A percentile compares a stretch with the other conserved stretches of the same genome.
Conservation (phyloP, 768 basidiomycete species). For the Hemileccinum rubropunctum region DNA sequence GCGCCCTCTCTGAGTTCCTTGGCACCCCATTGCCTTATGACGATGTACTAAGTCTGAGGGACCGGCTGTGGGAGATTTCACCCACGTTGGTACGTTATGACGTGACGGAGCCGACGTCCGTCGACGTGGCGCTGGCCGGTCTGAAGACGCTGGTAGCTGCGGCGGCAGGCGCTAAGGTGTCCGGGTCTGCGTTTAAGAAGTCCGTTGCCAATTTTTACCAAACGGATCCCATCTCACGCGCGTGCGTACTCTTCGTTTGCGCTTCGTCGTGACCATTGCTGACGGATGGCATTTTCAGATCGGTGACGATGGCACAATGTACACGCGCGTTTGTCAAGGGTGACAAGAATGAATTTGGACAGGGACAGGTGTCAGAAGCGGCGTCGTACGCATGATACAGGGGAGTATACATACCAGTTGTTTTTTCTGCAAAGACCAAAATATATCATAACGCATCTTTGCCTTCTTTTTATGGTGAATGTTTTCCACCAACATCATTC, state of each 20-base stretch:
- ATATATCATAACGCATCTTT: conserved; percentile 2
- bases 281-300: conserved; percentile 40
- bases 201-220: conserved; percentile 94
- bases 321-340: conserved; percentile 82
- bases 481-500: too few species aligned
- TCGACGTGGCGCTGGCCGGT: conserved; percentile 68
- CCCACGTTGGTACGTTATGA: conserved; percentile 89
- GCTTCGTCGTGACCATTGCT: neutral
- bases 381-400: conserved; percentile 16
- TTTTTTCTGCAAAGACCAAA: conserved; percentile 9
- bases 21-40: conserved; percentile 85
- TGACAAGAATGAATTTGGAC: conserved; percentile 31
- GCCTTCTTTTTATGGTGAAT: neutral
- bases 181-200: conserved; percentile 64
- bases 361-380: neutral
- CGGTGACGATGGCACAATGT: conserved; percentile 96
- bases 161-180: conserved; percentile 53
- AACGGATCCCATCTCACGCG: conserved; percentile 92
- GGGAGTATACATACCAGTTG: neutral
- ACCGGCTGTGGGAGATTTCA: conserved; percentile 96
- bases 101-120: conserved; percentile 69
- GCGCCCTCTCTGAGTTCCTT: conserved; percentile 88
- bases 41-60: conserved; percentile 76
- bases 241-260: conserved; percentile 49
- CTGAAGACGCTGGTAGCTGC: conserved; percentile 53